phyloP scores from a whole-genome alignment of 176 grass and related monocot genomes.

The Chloris gayana region DNA sequence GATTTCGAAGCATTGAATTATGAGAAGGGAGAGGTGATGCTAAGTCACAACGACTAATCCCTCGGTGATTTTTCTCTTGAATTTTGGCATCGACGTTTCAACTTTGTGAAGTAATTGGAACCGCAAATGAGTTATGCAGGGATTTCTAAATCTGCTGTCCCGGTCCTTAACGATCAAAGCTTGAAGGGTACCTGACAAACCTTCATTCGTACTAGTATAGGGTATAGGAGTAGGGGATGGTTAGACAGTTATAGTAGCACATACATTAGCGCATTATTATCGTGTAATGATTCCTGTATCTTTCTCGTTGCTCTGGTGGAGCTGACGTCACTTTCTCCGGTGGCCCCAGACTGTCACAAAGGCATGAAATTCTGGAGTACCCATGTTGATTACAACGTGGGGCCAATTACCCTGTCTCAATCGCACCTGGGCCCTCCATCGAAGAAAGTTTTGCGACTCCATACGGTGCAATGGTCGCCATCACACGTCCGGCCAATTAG shows the following conservation, averaged over 20 bases:
- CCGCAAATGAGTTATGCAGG: neutral
- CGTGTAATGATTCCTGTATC: neutral
- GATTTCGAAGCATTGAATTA: conserved; percentile 1
- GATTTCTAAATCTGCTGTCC: neutral
- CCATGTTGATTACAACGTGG: conserved; percentile 35
- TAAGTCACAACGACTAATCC: neutral
- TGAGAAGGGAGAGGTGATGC: neutral
- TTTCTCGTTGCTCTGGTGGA: neutral
- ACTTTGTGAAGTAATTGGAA: too few species aligned
- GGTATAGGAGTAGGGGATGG: neutral
- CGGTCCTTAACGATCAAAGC: neutral
- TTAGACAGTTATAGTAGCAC: too few species aligned
- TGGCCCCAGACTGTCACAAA: conserved; percentile 18
- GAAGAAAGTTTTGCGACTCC: conserved; percentile 6
- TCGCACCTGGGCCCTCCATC: conserved; percentile 23
- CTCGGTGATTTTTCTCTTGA: too few species aligned
- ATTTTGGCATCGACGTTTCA: neutral
- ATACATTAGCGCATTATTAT: neutral
- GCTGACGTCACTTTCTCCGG: conserved; percentile 4
- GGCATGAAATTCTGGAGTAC: neutral
- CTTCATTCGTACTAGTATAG: too few species aligned
- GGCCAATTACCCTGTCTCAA: neutral
- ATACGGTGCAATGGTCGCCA: conserved; percentile 31
- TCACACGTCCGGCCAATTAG: conserved; percentile 31
- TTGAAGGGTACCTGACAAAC: neutral